phyloP scores from a whole-genome alignment of 2,329 filamentous ascomycete species.

The Fonsecaea monophora region DNA sequence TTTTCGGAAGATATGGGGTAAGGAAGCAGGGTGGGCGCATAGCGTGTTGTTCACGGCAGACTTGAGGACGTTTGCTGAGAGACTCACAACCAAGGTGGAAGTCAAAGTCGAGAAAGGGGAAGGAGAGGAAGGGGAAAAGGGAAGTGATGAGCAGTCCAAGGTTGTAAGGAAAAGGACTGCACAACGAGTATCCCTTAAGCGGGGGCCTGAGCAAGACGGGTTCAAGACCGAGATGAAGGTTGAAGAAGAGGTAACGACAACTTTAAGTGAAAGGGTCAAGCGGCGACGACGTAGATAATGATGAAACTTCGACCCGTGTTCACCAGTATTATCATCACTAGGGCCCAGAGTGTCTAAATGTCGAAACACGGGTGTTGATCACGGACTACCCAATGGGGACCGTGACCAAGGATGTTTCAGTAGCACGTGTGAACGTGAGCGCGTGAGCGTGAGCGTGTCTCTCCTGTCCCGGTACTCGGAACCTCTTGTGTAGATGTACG shows the following conservation, averaged over 20 bases:
- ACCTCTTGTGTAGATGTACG: too few relatives aligned
- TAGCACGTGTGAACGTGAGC: constrained; percentile 7
- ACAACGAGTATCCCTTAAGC: constrained; percentile 32
- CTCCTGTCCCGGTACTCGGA: neutral
- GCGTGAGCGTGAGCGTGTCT: constrained; percentile 3
- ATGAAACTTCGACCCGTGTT: constrained; percentile 26
- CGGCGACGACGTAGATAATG: constrained; percentile 36
- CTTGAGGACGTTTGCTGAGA: constrained; percentile 80
- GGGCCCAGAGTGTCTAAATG: constrained; percentile 11
- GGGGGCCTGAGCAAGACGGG: constrained; percentile 33
- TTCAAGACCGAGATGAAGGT: constrained; percentile 31
- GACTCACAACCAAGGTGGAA: constrained; percentile 52
- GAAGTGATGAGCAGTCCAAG: constrained; percentile 37
- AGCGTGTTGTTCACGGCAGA: constrained; percentile 96
- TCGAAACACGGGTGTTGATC: constrained; percentile 18
- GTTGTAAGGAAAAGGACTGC: constrained; percentile 27
- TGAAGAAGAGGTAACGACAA: constrained; percentile 35
- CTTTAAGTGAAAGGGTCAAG: constrained; percentile 37
- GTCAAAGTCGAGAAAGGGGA: constrained; percentile 47
- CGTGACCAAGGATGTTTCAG: constrained; percentile 8
- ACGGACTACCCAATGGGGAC: constrained; percentile 4
- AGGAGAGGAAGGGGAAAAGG: constrained; percentile 43
- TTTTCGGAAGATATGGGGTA: constrained; percentile 88
- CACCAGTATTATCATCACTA: neutral
- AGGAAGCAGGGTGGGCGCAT: constrained; percentile 96